Base-by-base conservation (phyloP, 225 moss, liverwort and hornwort species). In the Anthoceros angustus region DNA sequence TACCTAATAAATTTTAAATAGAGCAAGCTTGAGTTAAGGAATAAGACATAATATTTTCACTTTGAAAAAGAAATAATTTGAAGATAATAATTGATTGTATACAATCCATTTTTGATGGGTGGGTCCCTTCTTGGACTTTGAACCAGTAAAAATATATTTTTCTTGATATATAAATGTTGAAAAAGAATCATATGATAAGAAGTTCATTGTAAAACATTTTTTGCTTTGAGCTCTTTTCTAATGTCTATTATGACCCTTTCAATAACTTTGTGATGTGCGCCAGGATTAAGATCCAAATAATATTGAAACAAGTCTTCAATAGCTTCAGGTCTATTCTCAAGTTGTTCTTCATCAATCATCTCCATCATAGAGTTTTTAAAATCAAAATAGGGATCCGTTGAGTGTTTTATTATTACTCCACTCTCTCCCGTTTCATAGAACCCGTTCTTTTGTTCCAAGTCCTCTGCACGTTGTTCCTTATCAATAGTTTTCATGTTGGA, bases 221-320 rank as follows among this genome's bases (percentile, higher is more conserved):
- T 50, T 25, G 18, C 24, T 18, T 25, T 25, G 6, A 80, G 73
- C 9, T 77, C 25, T 0, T 0, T 42, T 63, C 64, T 66, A 0
- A 85, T 85, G 25, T 85, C 75, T 0, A 15, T 5, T 11, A 85
- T 82, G 66, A 85, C 84, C 14, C 73, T 71, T 32, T 70, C 9
- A 32, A 84, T 79, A 0, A 84, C 79, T 40, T 77, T 75, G 15
- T 85, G 84, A 46, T 85, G 82, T 5, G 74, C 77, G 62, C 73
- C 75, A 0, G 84, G 82, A 69, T 85, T 85, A 16, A 85, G 68
- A 20, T 85, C 75, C 38, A 85, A 73, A 21, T 85, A 85, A 25
- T 79, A 82, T 42, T 82, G 84, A 4, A 85, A 85, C 16, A 85
- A 39, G 0, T 82, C 84, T 0, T 85, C 79, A 8, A 79, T 63